Conservation (phyloP, 306 rosid genomes). For the Inga leiocalycina region DNA sequence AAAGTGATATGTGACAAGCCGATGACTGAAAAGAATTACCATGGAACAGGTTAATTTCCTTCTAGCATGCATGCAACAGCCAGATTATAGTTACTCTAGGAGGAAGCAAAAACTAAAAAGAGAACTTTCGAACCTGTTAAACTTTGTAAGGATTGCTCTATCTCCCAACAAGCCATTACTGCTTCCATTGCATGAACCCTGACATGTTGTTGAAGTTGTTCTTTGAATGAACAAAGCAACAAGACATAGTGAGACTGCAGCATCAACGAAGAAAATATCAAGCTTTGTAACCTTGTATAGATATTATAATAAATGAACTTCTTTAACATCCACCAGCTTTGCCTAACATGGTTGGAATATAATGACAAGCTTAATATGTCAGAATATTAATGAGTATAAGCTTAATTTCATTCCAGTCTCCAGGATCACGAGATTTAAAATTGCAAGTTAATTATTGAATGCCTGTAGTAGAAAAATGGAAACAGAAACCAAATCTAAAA, state of each 20-base stretch:
- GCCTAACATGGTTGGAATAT: background rate
- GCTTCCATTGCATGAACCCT: slow-evolving; percentile 99
- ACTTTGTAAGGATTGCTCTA: slow-evolving; percentile 93
- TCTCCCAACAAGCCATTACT: slow-evolving; percentile 99
- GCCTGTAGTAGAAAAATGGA: background rate
- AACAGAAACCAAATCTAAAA: background rate
- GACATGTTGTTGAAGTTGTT: slow-evolving; percentile 96
- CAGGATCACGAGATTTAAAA: background rate
- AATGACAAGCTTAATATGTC: background rate
- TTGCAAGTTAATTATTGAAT: background rate
- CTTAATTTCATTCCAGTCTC: background rate
- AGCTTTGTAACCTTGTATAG: background rate
- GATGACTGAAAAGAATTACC: background rate
- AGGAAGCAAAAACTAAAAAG: slow-evolving; percentile 17
- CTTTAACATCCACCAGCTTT: background rate
- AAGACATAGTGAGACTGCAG: slow-evolving; percentile 91
- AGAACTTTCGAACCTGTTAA: slow-evolving; percentile 67
- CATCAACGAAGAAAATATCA: slow-evolving; percentile 29
- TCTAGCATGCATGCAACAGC: slow-evolving; percentile 11
- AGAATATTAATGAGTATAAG: background rate
- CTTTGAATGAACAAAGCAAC: slow-evolving; percentile 96
- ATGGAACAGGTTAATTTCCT: slow-evolving; percentile 23
- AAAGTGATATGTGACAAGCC: background rate
- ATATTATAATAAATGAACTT: slow-evolving; percentile 1
- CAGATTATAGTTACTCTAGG: background rate